These are phyloP conservation scores for Lophium mytilinum DNA, from an alignment of 495 filamentous ascomycete species.

Conservation along the genomic window DNA sequence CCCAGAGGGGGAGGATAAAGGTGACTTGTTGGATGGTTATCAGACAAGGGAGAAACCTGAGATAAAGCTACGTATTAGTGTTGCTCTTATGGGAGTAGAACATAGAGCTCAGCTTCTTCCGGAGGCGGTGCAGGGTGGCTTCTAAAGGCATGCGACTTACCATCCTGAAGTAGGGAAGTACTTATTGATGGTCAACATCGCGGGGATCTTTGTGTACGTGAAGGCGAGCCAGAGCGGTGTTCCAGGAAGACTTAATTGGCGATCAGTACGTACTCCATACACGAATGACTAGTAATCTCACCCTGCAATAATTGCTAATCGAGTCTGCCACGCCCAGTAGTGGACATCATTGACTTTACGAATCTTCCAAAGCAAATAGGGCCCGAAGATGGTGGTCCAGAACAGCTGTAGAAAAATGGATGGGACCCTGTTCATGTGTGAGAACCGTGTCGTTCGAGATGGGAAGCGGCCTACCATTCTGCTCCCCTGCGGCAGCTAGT, in stretches of 20 bases:
- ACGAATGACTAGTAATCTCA: slow-evolving; percentile 4
- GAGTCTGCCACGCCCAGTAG: slow-evolving; percentile 32
- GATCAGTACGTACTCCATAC: slow-evolving; percentile 4
- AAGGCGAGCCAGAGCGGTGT: slow-evolving; percentile 32
- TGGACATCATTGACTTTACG: slow-evolving; percentile 31
- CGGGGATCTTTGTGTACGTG: slow-evolving; percentile 19
- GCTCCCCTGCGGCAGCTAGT: slow-evolving; percentile 26
- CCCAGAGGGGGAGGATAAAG: slow-evolving; percentile 29
- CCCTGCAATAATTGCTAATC: slow-evolving; percentile 28
- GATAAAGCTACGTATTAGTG: neutral
- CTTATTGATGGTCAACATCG: slow-evolving; percentile 19
- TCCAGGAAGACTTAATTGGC: slow-evolving; percentile 21
- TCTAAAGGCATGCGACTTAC: slow-evolving; percentile 20
- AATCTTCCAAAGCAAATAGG: slow-evolving; percentile 31
- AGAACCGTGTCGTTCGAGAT: neutral
- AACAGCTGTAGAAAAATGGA: slow-evolving; percentile 30
- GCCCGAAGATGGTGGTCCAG: slow-evolving; percentile 29
- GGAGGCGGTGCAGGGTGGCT: too few species aligned
- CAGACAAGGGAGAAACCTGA: slow-evolving; percentile 31
- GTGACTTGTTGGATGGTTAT: slow-evolving; percentile 28
- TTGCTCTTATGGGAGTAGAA: neutral
- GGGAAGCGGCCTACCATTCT: slow-evolving; percentile 26
- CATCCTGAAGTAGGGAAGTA: slow-evolving; percentile 27
- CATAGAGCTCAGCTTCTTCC: neutral
- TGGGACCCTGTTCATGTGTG: slow-evolving; percentile 23